These are phyloP conservation scores for Xeromyces bisporus DNA, from an alignment of 495 filamentous ascomycete genomes.

Conservation along the genomic window DNA sequence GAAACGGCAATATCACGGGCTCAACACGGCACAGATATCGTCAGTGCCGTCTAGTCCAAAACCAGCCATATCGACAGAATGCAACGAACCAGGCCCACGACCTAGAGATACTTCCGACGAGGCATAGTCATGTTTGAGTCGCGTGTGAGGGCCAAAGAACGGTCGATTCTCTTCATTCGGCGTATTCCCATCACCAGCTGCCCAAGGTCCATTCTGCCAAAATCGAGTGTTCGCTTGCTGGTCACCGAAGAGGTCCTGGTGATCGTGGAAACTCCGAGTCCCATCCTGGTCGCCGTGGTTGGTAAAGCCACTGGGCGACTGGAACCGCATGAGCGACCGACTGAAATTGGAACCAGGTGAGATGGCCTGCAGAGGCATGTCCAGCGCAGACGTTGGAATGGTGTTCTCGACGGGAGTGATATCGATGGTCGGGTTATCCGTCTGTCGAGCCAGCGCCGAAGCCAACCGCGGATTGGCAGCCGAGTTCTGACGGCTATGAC, in stretches of 20 bases:
- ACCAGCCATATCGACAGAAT: constrained; percentile 33
- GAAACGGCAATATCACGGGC: constrained; percentile 15
- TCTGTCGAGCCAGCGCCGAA: constrained; percentile 28
- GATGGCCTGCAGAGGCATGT: constrained; percentile 29
- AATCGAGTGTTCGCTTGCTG: constrained; percentile 33
- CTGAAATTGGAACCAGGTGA: constrained; percentile 33
- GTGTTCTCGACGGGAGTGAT: constrained; percentile 28
- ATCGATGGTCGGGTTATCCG: constrained; percentile 31
- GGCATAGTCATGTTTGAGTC: constrained; percentile 33
- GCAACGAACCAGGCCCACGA: constrained; percentile 28
- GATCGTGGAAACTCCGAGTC: constrained; percentile 12
- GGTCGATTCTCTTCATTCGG: constrained; percentile 32
- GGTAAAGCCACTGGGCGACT: constrained; percentile 29
- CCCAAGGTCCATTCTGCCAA: constrained; percentile 33
- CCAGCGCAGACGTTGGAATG: constrained; percentile 19
- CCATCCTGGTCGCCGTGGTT: constrained; percentile 21
- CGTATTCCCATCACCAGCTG: constrained; percentile 30
- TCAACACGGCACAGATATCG: constrained; percentile 22
- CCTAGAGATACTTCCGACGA: constrained; percentile 32
- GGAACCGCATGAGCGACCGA: constrained; percentile 30
- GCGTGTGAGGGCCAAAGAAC: constrained; percentile 32
- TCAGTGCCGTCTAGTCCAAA: constrained; percentile 28
- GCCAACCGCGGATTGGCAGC: constrained; percentile 27
- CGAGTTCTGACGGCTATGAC: constrained; percentile 29
- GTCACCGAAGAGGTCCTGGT: constrained; percentile 32